Evolutionary conservation across 352 stramenopile species (phyloP).

Genomic region (Pythium periplocum): DNA sequence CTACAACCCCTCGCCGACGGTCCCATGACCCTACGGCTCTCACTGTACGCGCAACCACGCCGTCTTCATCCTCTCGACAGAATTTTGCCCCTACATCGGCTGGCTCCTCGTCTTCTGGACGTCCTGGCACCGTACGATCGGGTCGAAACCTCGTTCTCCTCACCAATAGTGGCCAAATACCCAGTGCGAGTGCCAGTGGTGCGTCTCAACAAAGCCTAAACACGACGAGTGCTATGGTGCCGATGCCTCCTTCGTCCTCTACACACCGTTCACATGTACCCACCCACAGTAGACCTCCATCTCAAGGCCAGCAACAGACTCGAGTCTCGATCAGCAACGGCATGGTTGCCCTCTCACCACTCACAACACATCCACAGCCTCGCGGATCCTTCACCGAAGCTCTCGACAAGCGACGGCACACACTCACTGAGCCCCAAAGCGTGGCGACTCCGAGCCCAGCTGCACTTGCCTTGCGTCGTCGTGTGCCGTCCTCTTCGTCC

Average conservation of each 20-base stretch:
- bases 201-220: too few species aligned
- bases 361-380: background rate
- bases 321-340: slow-evolving; percentile 29
- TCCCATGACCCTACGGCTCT: too few species aligned
- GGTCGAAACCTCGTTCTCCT: slow-evolving; percentile 39
- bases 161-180: slow-evolving; percentile 3
- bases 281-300: background rate
- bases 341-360: slow-evolving; percentile 27
- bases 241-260: too few species aligned
- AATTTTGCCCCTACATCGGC: background rate
- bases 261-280: background rate
- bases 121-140: slow-evolving; percentile 41
- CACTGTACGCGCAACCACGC: too few species aligned
- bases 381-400: background rate
- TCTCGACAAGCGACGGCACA: slow-evolving; percentile 12
- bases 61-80: background rate
- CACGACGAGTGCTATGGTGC: too few species aligned
- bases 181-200: background rate
- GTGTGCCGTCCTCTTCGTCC: too few species aligned
- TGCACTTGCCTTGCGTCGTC: background rate
- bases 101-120: slow-evolving; percentile 5
- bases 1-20: too few species aligned
- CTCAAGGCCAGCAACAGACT: background rate
- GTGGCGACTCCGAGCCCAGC: background rate
- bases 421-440: slow-evolving; percentile 6